Evolutionary conservation across 345 rosid genomes (phyloP).

Genomic region (Rhizophora apiculata): DNA sequence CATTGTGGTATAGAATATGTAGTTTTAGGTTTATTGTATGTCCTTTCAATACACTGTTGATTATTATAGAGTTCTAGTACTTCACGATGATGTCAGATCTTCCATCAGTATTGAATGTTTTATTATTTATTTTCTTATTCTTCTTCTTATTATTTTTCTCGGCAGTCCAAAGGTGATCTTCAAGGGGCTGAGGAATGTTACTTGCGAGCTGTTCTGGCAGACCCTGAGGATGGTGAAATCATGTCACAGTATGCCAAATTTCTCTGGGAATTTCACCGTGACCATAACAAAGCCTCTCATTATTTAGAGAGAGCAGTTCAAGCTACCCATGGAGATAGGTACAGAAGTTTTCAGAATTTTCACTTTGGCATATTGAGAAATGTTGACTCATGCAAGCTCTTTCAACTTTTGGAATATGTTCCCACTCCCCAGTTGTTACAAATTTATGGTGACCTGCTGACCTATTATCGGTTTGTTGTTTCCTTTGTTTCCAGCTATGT

Average conservation of each 20-base stretch:
- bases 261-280: slow-evolving; percentile 58
- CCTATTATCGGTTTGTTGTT: background rate
- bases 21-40: too few relatives aligned
- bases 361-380: background rate
- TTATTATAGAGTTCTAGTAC: background rate
- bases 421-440: too few relatives aligned
- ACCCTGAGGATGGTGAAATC: slow-evolving; percentile 60
- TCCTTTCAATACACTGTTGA: background rate
- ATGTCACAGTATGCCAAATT: slow-evolving; percentile 59
- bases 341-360: slow-evolving; percentile 1
- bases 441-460: background rate
- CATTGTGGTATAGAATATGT: too few relatives aligned
- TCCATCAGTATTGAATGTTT: background rate
- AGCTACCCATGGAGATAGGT: slow-evolving; percentile 68
- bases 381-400: too few relatives aligned
- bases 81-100: too few relatives aligned
- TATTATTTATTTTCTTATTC: too few relatives aligned
- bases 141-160: background rate
- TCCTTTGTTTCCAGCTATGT: slow-evolving; percentile 45
- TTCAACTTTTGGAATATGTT: too few relatives aligned
- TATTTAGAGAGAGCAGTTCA: slow-evolving; percentile 59
- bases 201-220: slow-evolving; percentile 39
- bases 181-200: slow-evolving; percentile 41
- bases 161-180: slow-evolving; percentile 49
- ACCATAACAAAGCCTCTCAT: slow-evolving; percentile 53